These are phyloP conservation scores for Closterium sp. DNA, from an alignment of 139 green algal species.

Conservation along the genomic window DNA sequence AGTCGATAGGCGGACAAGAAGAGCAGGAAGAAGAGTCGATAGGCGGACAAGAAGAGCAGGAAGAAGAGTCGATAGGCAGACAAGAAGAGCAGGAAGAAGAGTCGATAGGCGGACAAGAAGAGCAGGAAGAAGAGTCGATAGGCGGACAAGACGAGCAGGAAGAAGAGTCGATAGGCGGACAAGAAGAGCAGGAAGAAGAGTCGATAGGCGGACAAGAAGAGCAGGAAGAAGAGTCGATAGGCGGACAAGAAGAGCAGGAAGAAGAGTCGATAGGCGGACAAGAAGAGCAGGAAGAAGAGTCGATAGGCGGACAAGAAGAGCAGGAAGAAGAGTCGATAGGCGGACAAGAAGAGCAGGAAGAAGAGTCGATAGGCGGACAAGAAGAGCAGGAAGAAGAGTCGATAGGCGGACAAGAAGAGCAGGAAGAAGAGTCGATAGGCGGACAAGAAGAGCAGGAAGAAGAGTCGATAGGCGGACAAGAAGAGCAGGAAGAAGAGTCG, in stretches of 20 bases:
- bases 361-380: too few species aligned
- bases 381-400: too few species aligned
- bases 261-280: too few species aligned
- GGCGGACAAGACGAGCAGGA: background rate
- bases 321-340: too few species aligned
- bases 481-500: background rate
- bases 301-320: too few species aligned
- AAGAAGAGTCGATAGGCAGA: background rate
- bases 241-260: background rate
- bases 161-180: too few species aligned
- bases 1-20: background rate
- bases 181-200: background rate
- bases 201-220: background rate
- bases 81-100: background rate
- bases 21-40: background rate
- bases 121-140: background rate
- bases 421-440: background rate
- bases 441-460: background rate
- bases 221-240: background rate
- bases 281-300: too few species aligned
- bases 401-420: too few species aligned
- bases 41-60: background rate
- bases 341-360: too few species aligned
- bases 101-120: background rate
- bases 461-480: too few species aligned